Conservation (phyloP, 768 basidiomycete genomes). For the Thelephora aurantiotincta region DNA sequence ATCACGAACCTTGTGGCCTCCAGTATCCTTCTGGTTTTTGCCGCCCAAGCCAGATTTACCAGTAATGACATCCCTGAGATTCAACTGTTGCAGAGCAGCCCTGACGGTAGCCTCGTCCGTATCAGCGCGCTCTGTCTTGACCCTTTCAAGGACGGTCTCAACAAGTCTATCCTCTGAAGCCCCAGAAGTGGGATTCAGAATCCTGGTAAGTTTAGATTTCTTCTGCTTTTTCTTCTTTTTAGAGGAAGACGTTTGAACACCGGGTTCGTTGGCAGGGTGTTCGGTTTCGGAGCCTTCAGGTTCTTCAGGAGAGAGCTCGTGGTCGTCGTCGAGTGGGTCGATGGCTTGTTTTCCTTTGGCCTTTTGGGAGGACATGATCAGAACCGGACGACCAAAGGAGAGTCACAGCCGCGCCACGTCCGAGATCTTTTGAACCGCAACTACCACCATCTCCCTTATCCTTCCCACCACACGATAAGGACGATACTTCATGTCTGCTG, state of each 20-base stretch:
- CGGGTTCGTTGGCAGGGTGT: constrained; percentile 20
- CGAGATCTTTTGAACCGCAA: too few relatives aligned
- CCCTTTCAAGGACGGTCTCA: constrained; percentile 50
- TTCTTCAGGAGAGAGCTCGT: constrained; percentile 4
- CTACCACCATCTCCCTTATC: too few relatives aligned
- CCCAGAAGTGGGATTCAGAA: constrained; percentile 32
- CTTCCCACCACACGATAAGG: too few relatives aligned
- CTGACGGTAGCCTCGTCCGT: constrained; percentile 55
- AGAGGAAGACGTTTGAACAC: constrained; percentile 19
- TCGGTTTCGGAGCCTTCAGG: constrained; percentile 7
- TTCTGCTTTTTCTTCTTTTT: constrained; percentile 87
- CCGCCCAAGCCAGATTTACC: constrained; percentile 71
- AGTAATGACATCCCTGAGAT: constrained; percentile 57
- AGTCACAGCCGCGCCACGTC: not conserved
- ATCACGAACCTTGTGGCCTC: constrained; percentile 69
- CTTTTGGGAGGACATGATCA: constrained; percentile 24
- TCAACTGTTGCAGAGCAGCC: constrained; percentile 59
- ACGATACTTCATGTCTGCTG: too few relatives aligned
- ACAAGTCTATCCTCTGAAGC: constrained; percentile 39
- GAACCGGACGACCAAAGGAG: not conserved
- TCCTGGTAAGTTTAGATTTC: constrained; percentile 53
- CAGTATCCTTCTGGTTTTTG: constrained; percentile 65
- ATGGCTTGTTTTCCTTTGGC: constrained; percentile 27
- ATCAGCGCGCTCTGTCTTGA: constrained; percentile 37
- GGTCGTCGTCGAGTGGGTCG: constrained; percentile 19